Evolutionary conservation across 2,329 filamentous ascomycete genomes (phyloP), one percentile per base, ranked within the genome.

Genomic region (Ascosphaera aggregata): DNA sequence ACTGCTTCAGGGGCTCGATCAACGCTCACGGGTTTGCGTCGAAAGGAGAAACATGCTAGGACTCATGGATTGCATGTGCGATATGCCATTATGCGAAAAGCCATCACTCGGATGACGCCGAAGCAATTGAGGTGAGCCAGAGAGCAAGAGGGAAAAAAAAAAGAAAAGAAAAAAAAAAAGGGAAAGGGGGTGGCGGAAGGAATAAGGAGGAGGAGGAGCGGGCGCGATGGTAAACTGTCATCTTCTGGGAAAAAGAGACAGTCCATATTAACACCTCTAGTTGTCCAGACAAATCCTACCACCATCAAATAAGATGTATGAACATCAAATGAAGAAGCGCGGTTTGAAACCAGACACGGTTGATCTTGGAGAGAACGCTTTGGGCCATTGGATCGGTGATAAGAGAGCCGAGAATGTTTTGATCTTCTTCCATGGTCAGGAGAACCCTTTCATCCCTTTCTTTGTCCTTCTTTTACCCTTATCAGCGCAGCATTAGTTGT

Each of bases 331-430:
- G 45, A 48, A 49, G 35, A 43, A 44, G 27, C 45, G 47, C 24
- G 46, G 48, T 9, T 44, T 54, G 5, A 42, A 47, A 11, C 48
- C 53, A 2, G 48, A 55, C 32, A 50, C 45, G 0, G 48, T 59
- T 2, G 3, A 45, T 2, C 49, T 59, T 2, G 45, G 49, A 1
- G 48, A 58, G 31, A 51, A 48, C 17, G 49, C 50, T 9, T 43
- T 48, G 34, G 56, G 54, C 11, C 51, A 54, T 43, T 59, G 56
- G 56, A 44, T 59, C n/a, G 56, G 56, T 13, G 53, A 56, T 38
- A 55, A 53, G 37, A 43, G 52, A 20, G 56, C 56, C 15, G 56
- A 58, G 45, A 53, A 56, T 5, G 52, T 58, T 1, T 38, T 59
- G 2, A 24, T 59, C 9, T 59, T 56, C 43, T 58, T 50, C 32